Conservation (phyloP, 2,329 filamentous ascomycete species). For the Colletotrichum phormii region DNA sequence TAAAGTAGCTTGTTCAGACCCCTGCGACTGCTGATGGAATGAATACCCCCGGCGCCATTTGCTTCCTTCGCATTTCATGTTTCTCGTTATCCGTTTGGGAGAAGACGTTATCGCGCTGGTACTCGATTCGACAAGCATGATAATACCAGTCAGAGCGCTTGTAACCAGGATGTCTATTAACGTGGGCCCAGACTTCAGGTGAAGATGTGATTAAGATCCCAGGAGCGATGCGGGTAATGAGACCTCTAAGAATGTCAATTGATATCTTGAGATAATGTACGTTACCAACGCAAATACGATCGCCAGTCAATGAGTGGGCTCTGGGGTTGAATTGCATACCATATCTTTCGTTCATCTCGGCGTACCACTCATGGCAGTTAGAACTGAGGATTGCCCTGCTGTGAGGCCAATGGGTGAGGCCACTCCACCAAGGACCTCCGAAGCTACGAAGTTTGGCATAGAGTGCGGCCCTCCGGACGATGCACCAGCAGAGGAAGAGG, state of each 20-base stretch:
- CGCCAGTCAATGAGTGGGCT: slow-evolving; percentile 32
- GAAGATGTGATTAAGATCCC: slow-evolving; percentile 61
- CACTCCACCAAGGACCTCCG: slow-evolving; percentile 39
- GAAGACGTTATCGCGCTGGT: slow-evolving; percentile 64
- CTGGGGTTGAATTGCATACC: slow-evolving; percentile 41
- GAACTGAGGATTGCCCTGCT: slow-evolving; percentile 39
- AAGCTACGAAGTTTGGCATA: slow-evolving; percentile 39
- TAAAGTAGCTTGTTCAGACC: not conserved
- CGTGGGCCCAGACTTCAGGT: slow-evolving; percentile 57
- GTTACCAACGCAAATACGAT: not conserved
- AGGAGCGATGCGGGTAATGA: slow-evolving; percentile 54
- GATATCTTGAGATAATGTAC: not conserved
- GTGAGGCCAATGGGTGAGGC: slow-evolving; percentile 41
- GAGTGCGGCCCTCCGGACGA: not conserved
- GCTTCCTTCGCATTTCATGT: slow-evolving; percentile 58
- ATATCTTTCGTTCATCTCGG: slow-evolving; percentile 42
- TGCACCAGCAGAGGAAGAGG: not conserved
- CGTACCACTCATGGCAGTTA: slow-evolving; percentile 43
- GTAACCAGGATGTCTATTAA: slow-evolving; percentile 55
- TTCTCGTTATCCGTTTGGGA: slow-evolving; percentile 59
- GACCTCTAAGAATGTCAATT: slow-evolving; percentile 29
- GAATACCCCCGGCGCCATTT: slow-evolving; percentile 63
- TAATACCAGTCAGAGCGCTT: slow-evolving; percentile 56
- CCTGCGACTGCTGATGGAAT: not conserved
- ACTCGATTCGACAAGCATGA: slow-evolving; percentile 59